phyloP scores from a whole-genome alignment of 805 yeast genomes.

The Suhomyces vadensis region DNA sequence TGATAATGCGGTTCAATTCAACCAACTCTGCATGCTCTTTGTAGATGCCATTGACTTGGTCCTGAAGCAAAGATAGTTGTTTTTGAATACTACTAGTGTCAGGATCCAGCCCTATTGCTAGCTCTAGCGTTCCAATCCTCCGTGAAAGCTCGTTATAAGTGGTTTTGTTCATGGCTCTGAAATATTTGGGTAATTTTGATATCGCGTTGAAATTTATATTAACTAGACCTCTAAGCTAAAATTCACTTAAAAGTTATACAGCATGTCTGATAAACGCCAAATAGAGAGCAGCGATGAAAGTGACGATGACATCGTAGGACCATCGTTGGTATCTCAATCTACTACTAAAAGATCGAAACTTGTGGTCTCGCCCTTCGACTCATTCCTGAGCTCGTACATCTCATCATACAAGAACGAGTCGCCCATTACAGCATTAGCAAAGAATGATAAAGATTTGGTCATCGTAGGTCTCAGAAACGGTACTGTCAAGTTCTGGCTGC shows the following conservation, averaged over 20 bases:
- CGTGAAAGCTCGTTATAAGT: slow-evolving; percentile 8
- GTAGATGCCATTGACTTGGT: slow-evolving; percentile 16
- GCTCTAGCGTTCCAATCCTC: slow-evolving; percentile 13
- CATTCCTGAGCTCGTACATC: background rate
- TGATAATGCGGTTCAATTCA: slow-evolving; percentile 18
- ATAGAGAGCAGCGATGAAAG: background rate
- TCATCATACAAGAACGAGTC: slow-evolving; percentile 16
- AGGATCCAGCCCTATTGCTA: slow-evolving; percentile 7
- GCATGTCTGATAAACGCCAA: background rate
- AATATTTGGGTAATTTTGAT: background rate
- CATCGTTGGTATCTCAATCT: slow-evolving; percentile 3
- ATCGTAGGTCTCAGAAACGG: slow-evolving; percentile 22
- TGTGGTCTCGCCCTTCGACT: background rate
- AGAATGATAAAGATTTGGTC: slow-evolving; percentile 15
- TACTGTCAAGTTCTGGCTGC: slow-evolving; percentile 22
- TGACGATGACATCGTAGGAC: slow-evolving; percentile 14
- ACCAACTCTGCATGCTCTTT: slow-evolving; percentile 19
- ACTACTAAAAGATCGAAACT: background rate
- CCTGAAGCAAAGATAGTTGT: slow-evolving; percentile 18
- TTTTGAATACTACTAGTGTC: slow-evolving; percentile 4
- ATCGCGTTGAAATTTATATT: background rate
- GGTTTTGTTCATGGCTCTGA: slow-evolving; percentile 4
- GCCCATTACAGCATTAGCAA: slow-evolving; percentile 14
- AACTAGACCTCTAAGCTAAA: too few species aligned
- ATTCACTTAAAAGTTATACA: slow-evolving; percentile 10